phyloP scores from a whole-genome alignment of 352 stramenopile species.

The Phytopythium vexans region DNA sequence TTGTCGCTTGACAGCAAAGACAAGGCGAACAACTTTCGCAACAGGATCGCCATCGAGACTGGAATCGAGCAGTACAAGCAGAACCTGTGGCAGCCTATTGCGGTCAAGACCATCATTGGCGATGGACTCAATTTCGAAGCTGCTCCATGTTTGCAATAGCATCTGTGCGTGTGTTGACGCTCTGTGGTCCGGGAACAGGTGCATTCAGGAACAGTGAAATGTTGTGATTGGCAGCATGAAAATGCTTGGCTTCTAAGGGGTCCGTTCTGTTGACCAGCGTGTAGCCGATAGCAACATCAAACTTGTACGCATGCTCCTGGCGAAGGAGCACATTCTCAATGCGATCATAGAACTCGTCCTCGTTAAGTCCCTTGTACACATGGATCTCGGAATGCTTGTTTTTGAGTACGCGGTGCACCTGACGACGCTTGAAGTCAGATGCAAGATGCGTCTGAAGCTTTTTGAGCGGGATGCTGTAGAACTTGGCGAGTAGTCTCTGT shows the following conservation, averaged over 20 bases:
- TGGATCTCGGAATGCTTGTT: slow-evolving; percentile 6
- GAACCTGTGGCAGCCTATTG: background rate
- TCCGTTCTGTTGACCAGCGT: slow-evolving; percentile 1
- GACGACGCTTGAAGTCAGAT: slow-evolving; percentile 8
- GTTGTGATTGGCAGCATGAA: slow-evolving; percentile 5
- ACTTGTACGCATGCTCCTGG: slow-evolving; percentile 12
- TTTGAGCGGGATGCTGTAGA: slow-evolving; percentile 11
- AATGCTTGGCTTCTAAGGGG: slow-evolving; percentile 5
- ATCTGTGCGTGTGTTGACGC: slow-evolving; percentile 1
- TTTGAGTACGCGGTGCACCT: slow-evolving; percentile 10
- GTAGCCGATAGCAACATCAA: slow-evolving; percentile 16
- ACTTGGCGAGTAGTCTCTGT: slow-evolving; percentile 10
- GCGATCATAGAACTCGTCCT: slow-evolving; percentile 8
- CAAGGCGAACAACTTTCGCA: background rate
- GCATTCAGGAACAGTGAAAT: slow-evolving; percentile 10
- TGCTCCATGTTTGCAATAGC: slow-evolving; percentile 14
- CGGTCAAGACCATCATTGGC: background rate
- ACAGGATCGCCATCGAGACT: background rate
- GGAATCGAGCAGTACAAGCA: background rate
- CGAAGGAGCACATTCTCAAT: slow-evolving; percentile 10
- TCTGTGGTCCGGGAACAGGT: slow-evolving; percentile 3
- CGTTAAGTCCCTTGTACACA: slow-evolving; percentile 7
- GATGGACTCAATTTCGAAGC: slow-evolving; percentile 9
- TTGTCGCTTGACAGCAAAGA: too few relatives aligned
- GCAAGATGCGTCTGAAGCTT: slow-evolving; percentile 10